Percentiles rank a stretch among this genome's conserved stretches.
phyloP scores from a whole-genome alignment of 176 grass and related monocot species.

The Zoysia pacifica region DNA sequence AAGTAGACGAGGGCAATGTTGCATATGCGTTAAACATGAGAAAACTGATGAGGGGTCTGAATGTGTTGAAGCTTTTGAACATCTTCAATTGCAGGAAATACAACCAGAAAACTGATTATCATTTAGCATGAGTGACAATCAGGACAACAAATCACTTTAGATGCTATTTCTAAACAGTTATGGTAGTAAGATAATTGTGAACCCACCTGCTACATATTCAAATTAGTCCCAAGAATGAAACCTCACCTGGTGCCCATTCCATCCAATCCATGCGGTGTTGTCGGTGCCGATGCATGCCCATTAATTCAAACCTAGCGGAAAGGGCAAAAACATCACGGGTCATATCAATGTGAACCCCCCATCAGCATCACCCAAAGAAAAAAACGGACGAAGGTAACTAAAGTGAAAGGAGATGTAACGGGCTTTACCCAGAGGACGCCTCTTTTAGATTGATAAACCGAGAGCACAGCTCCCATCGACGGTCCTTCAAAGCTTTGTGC shows the following conservation, averaged over 20 bases:
- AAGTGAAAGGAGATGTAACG: neutral
- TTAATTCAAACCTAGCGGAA: constrained; percentile 65
- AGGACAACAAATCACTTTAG: neutral
- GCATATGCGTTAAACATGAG: neutral
- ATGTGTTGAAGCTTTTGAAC: neutral
- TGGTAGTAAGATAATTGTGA: neutral
- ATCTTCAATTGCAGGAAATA: constrained; percentile 17
- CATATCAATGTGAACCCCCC: neutral
- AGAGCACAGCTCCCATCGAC: constrained; percentile 71
- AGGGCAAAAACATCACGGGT: constrained; percentile 6
- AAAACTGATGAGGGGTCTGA: neutral
- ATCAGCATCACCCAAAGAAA: too few relatives aligned
- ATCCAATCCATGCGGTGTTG: constrained; percentile 88
- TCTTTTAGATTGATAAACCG: constrained; percentile 89
- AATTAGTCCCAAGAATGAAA: neutral
- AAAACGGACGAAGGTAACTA: neutral
- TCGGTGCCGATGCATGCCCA: constrained; percentile 85
- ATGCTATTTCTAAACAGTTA: neutral
- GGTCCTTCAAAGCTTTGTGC: constrained; percentile 86
- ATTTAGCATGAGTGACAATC: neutral
- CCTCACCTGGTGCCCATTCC: constrained; percentile 92
- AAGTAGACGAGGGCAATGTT: neutral
- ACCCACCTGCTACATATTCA: neutral
- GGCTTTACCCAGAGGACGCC: constrained; percentile 67
- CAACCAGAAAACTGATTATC: neutral